Evolutionary conservation across 2,329 filamentous ascomycete genomes (phyloP).

Genomic region (Clonostachys byssicola): DNA sequence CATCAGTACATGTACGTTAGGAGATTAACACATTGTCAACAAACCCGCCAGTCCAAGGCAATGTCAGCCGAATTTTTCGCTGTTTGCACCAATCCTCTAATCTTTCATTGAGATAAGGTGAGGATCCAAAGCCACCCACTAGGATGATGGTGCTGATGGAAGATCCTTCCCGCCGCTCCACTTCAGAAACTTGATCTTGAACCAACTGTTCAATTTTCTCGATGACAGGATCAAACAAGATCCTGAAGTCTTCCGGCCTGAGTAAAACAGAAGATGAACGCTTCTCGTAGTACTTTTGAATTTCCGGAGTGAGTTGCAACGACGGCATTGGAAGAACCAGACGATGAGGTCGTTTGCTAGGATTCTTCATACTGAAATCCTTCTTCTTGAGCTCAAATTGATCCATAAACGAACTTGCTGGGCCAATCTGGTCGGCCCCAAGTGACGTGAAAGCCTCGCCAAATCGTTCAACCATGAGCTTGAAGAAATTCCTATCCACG

Average conservation of each 20-base stretch:
- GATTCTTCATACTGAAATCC: not conserved
- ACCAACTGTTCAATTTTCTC: not conserved
- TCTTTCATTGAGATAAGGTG: constrained; percentile 46
- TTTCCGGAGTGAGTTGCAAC: not conserved
- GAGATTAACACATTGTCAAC: no score
- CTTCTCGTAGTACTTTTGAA: not conserved
- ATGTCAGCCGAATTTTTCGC: not conserved
- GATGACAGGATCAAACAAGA: not conserved
- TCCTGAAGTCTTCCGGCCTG: not conserved
- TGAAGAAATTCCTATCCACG: constrained; percentile 7
- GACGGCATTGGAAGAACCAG: not conserved
- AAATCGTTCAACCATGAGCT: constrained; percentile 4
- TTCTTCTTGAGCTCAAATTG: not conserved
- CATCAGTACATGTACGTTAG: constrained; percentile 14
- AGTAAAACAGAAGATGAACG: not conserved
- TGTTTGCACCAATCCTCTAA: constrained; percentile 1
- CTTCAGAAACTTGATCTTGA: not conserved
- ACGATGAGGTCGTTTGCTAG: not conserved
- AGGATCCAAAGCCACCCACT: constrained; percentile 79
- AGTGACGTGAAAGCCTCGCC: constrained; percentile 4
- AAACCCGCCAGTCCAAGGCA: constrained; percentile 1
- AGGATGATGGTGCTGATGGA: constrained; percentile 52
- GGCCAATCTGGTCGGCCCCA: constrained; percentile 1
- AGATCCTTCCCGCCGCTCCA: not conserved
- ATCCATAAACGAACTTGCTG: not conserved